A percentile compares a stretch with the other conserved stretches of the same genome.
Conservation (phyloP, 2,329 filamentous ascomycete species). For the Colletotrichum lentis region DNA sequence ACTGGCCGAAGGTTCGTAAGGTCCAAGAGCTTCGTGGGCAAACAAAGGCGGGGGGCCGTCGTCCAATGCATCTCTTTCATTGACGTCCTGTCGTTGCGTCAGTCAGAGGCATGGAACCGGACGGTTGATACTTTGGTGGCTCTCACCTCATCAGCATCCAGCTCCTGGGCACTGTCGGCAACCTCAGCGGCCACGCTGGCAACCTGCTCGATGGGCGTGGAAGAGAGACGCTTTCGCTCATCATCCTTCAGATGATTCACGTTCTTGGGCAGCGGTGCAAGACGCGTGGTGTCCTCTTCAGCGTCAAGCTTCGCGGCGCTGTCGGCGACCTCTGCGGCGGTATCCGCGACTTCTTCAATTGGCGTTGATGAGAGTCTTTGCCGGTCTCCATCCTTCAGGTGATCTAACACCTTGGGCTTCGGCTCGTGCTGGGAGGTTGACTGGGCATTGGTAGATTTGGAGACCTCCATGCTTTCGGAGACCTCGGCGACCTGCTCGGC, state of each 20-base stretch:
- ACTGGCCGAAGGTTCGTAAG: slow-evolving; percentile 49
- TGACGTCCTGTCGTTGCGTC: slow-evolving; percentile 10
- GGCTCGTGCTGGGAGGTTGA: slow-evolving; percentile 40
- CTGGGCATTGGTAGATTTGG: slow-evolving; percentile 3
- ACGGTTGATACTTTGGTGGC: neutral
- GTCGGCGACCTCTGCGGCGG: slow-evolving; percentile 56
- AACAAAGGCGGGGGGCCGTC: slow-evolving; percentile 52
- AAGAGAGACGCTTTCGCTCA: slow-evolving; percentile 47
- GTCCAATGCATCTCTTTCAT: slow-evolving; percentile 35
- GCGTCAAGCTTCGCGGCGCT: slow-evolving; percentile 51
- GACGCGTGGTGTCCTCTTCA: neutral
- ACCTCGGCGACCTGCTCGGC: neutral
- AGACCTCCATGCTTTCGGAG: slow-evolving; percentile 17
- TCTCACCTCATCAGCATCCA: slow-evolving; percentile 44
- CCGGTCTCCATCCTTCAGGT: slow-evolving; percentile 42
- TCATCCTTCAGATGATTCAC: slow-evolving; percentile 37
- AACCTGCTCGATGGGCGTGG: slow-evolving; percentile 53
- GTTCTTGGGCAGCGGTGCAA: slow-evolving; percentile 3
- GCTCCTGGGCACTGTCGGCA: slow-evolving; percentile 51
- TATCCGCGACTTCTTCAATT: slow-evolving; percentile 52
- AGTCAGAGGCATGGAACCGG: neutral
- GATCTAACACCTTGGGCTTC: slow-evolving; percentile 14
- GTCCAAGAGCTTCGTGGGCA: slow-evolving; percentile 57
- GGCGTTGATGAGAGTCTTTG: slow-evolving; percentile 50
- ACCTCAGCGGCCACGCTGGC: slow-evolving; percentile 56